These are phyloP conservation scores for Chaetomium tenue DNA, from an alignment of 495 filamentous ascomycete species.

Conservation along the genomic window DNA sequence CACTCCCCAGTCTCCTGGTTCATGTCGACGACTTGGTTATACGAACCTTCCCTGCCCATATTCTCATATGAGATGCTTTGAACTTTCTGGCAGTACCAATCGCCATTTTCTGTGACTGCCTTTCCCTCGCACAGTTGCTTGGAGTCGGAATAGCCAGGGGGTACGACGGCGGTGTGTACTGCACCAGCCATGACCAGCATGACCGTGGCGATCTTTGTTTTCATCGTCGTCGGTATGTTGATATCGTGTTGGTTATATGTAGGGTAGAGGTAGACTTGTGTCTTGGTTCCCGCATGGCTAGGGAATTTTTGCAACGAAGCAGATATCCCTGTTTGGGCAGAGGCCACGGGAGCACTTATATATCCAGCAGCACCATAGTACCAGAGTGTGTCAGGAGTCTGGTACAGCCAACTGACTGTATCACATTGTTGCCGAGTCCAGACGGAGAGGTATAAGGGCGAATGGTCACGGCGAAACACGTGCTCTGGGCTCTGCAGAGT, in stretches of 20 bases:
- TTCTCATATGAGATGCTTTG: constrained; percentile 58
- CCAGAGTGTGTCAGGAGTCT: background rate
- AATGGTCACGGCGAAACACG: background rate
- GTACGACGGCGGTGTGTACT: background rate
- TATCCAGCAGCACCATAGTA: background rate
- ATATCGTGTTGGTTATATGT: background rate
- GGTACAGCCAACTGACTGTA: background rate
- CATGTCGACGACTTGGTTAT: constrained; percentile 60
- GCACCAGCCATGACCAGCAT: constrained; percentile 13
- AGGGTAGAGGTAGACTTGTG: background rate
- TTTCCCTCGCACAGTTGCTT: constrained; percentile 22
- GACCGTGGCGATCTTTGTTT: background rate
- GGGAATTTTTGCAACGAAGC: background rate
- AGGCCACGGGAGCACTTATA: background rate
- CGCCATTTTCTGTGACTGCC: constrained; percentile 35
- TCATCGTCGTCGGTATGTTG: constrained; percentile 8
- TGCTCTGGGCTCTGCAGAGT: background rate
- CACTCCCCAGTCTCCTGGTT: constrained; percentile 55
- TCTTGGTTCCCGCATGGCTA: background rate
- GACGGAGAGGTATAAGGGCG: background rate
- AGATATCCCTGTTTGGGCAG: background rate
- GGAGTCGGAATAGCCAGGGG: background rate
- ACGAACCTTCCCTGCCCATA: constrained; percentile 56
- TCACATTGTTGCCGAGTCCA: background rate
- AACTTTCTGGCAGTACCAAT: constrained; percentile 58